These are phyloP conservation scores for Talaromyces sp. DNA, from an alignment of 2,329 filamentous ascomycete species.

Conservation along the genomic window DNA sequence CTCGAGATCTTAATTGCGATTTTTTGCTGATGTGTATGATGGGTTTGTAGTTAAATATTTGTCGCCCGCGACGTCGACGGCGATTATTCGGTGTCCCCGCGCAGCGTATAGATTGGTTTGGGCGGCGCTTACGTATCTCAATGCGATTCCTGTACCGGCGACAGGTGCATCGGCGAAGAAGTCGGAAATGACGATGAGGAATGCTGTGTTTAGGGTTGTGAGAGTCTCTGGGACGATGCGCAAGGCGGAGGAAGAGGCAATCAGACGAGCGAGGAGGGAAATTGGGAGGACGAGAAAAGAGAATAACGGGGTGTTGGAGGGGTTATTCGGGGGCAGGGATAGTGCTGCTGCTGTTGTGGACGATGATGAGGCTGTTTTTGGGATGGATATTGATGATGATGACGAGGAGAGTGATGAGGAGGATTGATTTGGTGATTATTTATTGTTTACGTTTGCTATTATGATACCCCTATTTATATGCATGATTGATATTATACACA, in stretches of 20 bases:
- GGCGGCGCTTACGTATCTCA: conserved; percentile 81
- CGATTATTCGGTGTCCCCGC: conserved; percentile 80
- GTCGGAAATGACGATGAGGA: conserved; percentile 21
- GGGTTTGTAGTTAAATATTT: conserved; percentile 77
- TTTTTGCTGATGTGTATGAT: background rate
- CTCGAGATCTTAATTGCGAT: background rate
- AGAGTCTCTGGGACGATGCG: conserved; percentile 89
- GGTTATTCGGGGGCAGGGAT: conserved; percentile 24
- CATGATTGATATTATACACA: background rate
- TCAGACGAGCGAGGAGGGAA: conserved; percentile 69
- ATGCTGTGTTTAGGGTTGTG: conserved; percentile 79
- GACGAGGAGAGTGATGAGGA: conserved; percentile 14
- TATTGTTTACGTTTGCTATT: conserved; percentile 14
- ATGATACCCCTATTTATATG: conserved; percentile 12
- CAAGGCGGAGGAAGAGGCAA: conserved; percentile 86
- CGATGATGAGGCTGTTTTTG: conserved; percentile 37
- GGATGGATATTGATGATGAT: conserved; percentile 15
- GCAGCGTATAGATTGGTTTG: conserved; percentile 83
- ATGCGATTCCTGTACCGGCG: conserved; percentile 55
- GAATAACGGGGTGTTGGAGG: conserved; percentile 37
- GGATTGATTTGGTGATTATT: background rate
- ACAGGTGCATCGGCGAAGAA: background rate
- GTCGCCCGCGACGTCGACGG: conserved; percentile 86
- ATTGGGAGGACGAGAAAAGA: conserved; percentile 62
- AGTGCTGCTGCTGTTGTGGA: conserved; percentile 34